Evolutionary conservation across 2,329 filamentous ascomycete species (phyloP).

Genomic region (Zalaria obscura): DNA sequence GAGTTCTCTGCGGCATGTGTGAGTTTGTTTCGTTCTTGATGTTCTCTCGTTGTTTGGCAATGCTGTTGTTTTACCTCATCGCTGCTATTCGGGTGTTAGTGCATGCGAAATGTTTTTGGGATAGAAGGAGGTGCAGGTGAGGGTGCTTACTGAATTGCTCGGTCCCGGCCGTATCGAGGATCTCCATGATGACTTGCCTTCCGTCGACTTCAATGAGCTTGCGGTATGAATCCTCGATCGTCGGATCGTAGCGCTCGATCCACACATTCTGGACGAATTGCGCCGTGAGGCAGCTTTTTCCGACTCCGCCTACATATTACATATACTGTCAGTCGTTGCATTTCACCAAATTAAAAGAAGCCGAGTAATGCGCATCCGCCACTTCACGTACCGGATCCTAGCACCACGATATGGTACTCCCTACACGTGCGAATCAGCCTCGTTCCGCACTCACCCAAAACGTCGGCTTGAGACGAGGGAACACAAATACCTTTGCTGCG

Average conservation of each 20-base stretch:
- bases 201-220: conserved; percentile 64
- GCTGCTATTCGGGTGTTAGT: conserved; percentile 28
- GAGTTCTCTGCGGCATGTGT: conserved; percentile 43
- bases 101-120: background rate
- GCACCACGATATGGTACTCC: conserved; percentile 71
- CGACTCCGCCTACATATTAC: conserved; percentile 56
- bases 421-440: conserved; percentile 15
- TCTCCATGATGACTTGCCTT: conserved; percentile 78
- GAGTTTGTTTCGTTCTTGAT: background rate
- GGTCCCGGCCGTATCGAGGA: conserved; percentile 81
- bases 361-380: background rate
- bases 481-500: conserved; percentile 11
- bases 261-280: conserved; percentile 91
- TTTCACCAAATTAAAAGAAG: conserved; percentile 1
- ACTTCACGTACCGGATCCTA: conserved; percentile 54
- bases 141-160: conserved; percentile 71
- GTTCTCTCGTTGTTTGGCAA: conserved; percentile 3
- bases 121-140: background rate
- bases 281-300: conserved; percentile 67
- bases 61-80: conserved; percentile 42
- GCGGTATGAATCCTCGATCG: conserved; percentile 47
- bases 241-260: conserved; percentile 62
- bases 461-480: background rate
- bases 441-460: background rate
- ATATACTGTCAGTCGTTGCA: background rate